phyloP scores from a whole-genome alignment of 768 basidiomycete genomes.

The Filobasidium floriforme region DNA sequence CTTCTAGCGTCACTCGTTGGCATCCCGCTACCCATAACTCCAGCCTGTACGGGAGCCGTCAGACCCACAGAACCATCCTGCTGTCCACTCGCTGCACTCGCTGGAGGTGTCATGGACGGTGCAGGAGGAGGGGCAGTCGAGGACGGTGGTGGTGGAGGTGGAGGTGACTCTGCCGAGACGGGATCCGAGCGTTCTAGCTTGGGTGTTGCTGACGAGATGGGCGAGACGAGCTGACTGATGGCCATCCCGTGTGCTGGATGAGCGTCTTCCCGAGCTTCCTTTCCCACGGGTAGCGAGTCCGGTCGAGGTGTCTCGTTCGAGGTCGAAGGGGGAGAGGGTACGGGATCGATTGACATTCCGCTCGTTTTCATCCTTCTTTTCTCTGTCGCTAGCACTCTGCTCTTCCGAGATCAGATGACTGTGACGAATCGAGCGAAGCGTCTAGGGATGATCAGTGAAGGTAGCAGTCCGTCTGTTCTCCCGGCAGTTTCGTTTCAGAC shows the following conservation, averaged over 20 bases:
- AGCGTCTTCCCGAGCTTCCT: background rate
- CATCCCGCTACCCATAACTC: background rate
- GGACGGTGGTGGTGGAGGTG: background rate
- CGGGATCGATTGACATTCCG: too few relatives aligned
- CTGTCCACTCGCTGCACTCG: background rate
- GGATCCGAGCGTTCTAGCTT: background rate
- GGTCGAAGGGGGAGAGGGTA: too few relatives aligned
- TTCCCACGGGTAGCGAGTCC: too few relatives aligned
- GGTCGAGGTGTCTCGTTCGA: too few relatives aligned
- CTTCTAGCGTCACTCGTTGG: background rate
- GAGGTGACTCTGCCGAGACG: background rate
- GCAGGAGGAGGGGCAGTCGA: background rate
- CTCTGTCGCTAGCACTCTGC: too few relatives aligned
- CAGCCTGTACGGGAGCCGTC: background rate
- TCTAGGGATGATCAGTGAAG: too few relatives aligned
- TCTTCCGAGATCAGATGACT: too few relatives aligned
- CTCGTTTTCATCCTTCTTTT: too few relatives aligned
- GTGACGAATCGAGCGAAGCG: too few relatives aligned
- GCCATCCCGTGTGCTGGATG: background rate
- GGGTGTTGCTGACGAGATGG: background rate
- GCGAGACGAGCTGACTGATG: constrained; percentile 4
- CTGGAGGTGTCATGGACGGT: background rate
- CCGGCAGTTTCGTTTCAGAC: too few relatives aligned
- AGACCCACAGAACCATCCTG: too few relatives aligned
- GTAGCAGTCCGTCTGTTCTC: too few relatives aligned